A percentile compares a stretch with the other conserved stretches of the same genome.
Evolutionary conservation across 1,139 yeast species (phyloP).

Genomic region (Scheffersomyces quercinus): DNA sequence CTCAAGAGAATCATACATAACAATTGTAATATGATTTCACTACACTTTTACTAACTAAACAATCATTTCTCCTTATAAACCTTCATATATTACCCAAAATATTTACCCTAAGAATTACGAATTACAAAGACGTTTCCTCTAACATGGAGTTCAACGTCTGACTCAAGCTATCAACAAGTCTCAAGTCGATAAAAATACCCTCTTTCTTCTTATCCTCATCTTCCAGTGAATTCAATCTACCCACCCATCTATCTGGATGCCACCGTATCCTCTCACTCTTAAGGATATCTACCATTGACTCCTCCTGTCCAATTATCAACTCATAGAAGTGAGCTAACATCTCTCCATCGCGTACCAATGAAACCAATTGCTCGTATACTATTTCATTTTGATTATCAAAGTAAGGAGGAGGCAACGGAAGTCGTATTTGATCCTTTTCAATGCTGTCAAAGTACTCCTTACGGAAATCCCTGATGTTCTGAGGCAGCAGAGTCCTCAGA

Average conservation of each 20-base stretch:
- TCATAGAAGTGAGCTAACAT: constrained; percentile 29
- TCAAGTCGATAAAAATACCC: too few species aligned
- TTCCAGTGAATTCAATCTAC: constrained; percentile 9
- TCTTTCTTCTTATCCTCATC: too few species aligned
- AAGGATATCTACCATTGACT: constrained; percentile 26
- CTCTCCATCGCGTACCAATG: constrained; percentile 20
- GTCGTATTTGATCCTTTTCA: constrained; percentile 3
- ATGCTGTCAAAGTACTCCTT: constrained; percentile 10
- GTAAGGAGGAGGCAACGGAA: constrained; percentile 14
- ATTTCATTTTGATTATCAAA: constrained; percentile 11
- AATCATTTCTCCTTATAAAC: too few species aligned
- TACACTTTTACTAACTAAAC: too few species aligned
- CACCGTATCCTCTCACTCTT: constrained; percentile 58
- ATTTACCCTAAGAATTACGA: not conserved
- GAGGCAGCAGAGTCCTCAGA: not conserved
- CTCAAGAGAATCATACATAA: too few species aligned
- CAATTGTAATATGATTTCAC: too few species aligned
- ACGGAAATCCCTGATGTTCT: constrained; percentile 1
- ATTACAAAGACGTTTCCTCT: constrained; percentile 10
- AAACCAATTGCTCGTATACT: constrained; percentile 17
- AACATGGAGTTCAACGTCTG: constrained; percentile 32
- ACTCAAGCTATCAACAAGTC: constrained; percentile 29
- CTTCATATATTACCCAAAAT: too few species aligned
- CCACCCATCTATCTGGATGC: constrained; percentile 67
- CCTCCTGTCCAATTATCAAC: constrained; percentile 15